Base-by-base conservation (phyloP, 257 asterid species). In the Nicotiana tabacum region DNA sequence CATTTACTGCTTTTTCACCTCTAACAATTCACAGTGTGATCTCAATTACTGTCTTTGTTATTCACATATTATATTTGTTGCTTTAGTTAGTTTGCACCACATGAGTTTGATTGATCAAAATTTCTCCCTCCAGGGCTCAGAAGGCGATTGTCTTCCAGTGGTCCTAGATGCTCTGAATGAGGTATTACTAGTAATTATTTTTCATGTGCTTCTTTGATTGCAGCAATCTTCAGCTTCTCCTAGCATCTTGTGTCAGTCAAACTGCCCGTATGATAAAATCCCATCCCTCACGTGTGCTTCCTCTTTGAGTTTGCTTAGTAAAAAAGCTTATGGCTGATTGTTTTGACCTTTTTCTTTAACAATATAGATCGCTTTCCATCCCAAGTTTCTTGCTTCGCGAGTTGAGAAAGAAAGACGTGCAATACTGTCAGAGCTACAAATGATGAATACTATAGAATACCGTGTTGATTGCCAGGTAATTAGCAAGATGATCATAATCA, bases 401-500 rank as follows among this genome's bases (percentile, higher is more conserved):
- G 98, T 96, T 89, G 99, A 96, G 85, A 96, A 94, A 87, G 99
- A 96, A 84, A 93, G 99, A 86, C 89, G 98, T 61, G 98, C 98
- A 58, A 94, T 96, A 87, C 88, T 96, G 81, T 94, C 98, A 32
- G 99, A 96, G 87, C 88, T 96, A 72, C 99, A 96, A 86, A 96
- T 96, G 99, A 96, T 96, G 99, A 96, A 96, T 89, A 96, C 99
- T 55, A 96, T 96, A 81, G 99, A 96, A 90, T 96, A 96, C 87
- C 99, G 99, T 58, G 99, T 96, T 81, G 99, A 96, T 91, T 96
- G 99, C 85, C 99, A 96, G 98, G 99, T 96, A 90, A 81, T 77
- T 61, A 77, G 33, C 86, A 56, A 58, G 85, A 64, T 81, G 83
- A 83, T 80, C 79, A 72, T 27, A 81, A 21, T 30, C 77, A 77